Percentiles rank a stretch among this genome's conserved stretches.
Conservation (phyloP, 331 rosid species). For the Malus hybrid region DNA sequence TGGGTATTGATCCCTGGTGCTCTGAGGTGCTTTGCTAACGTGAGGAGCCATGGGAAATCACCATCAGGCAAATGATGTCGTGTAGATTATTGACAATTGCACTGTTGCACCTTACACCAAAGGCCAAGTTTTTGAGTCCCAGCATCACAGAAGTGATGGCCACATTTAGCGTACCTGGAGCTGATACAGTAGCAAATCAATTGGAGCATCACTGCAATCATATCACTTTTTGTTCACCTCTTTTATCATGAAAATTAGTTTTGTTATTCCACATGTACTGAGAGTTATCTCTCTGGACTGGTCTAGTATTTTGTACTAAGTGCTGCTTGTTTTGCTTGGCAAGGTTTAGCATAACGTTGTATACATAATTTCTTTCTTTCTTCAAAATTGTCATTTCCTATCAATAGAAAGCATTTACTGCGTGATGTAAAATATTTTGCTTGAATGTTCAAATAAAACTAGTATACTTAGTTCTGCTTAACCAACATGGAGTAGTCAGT, state of each 20-base stretch:
- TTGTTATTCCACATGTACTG: background rate
- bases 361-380: background rate
- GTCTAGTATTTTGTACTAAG: background rate
- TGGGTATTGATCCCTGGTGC: too few relatives aligned
- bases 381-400: background rate
- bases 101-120: background rate
- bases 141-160: background rate
- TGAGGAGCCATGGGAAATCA: background rate
- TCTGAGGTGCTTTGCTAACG: background rate
- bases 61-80: background rate
- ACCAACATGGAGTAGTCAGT: background rate
- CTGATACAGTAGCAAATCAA: background rate
- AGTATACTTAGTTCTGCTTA: background rate
- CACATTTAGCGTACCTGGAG: background rate
- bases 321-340: background rate
- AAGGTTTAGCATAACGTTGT: background rate
- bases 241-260: background rate
- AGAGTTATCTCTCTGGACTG: background rate
- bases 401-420: background rate
- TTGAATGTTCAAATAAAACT: background rate
- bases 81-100: background rate
- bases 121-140: background rate
- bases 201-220: background rate
- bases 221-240: background rate
- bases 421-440: fast-evolving